A percentile compares a stretch with the other conserved stretches of the same genome.
phyloP scores from a whole-genome alignment of 768 basidiomycete genomes.

The Boletus tylopilopsis region DNA sequence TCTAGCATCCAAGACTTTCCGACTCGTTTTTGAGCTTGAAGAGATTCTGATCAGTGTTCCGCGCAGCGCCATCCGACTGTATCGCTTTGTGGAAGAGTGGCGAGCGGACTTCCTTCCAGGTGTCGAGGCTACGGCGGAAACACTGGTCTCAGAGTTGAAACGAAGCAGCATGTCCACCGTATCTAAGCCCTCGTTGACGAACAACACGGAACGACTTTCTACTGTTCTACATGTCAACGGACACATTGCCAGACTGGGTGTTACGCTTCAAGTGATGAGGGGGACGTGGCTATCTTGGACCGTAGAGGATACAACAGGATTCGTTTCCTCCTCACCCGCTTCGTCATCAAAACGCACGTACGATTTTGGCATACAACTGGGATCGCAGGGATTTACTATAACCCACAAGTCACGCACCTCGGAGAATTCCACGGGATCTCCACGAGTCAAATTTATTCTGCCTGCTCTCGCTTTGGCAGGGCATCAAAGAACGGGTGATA shows the following conservation, averaged over 20 bases:
- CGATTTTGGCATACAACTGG: slow-evolving; percentile 62
- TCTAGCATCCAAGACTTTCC: slow-evolving; percentile 34
- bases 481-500: slow-evolving; percentile 39
- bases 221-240: slow-evolving; percentile 48
- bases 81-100: slow-evolving; percentile 82
- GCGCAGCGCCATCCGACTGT: slow-evolving; percentile 75
- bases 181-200: slow-evolving; percentile 25
- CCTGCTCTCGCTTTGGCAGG: slow-evolving; percentile 67
- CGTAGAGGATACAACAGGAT: slow-evolving; percentile 46
- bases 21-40: slow-evolving; percentile 43
- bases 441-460: slow-evolving; percentile 58
- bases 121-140: slow-evolving; percentile 63
- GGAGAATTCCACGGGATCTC: slow-evolving; percentile 36
- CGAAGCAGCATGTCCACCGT: slow-evolving; percentile 37
- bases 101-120: slow-evolving; percentile 72
- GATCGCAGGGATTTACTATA: slow-evolving; percentile 59
- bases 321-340: slow-evolving; percentile 39
- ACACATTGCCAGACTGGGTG: slow-evolving; percentile 45
- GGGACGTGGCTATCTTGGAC: slow-evolving; percentile 86
- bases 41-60: slow-evolving; percentile 60
- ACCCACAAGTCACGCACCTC: slow-evolving; percentile 41
- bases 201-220: slow-evolving; percentile 5
- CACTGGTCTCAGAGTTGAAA: slow-evolving; percentile 61
- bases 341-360: slow-evolving; percentile 32
- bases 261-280: slow-evolving; percentile 80